Conservation (phyloP, 2,329 filamentous ascomycete species). For the Didymella arachidicola region DNA sequence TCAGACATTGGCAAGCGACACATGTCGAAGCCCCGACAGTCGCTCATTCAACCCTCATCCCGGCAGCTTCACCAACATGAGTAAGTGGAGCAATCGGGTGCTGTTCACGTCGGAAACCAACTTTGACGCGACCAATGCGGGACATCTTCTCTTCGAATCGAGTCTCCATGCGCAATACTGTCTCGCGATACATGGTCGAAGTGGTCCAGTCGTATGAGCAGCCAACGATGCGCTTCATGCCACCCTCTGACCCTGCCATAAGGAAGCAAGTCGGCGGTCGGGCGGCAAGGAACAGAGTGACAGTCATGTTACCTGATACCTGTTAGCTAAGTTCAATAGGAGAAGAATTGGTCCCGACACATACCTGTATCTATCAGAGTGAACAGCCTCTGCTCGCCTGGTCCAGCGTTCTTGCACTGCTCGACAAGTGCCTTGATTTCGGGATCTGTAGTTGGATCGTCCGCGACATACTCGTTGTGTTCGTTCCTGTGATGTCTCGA, state of each 20-base stretch:
- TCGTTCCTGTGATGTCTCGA: conserved; percentile 43
- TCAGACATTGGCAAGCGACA: background rate
- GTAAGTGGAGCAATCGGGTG: conserved; percentile 44
- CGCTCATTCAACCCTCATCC: conserved; percentile 19
- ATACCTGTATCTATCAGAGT: conserved; percentile 47
- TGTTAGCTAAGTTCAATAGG: background rate
- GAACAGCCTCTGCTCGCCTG: conserved; percentile 39
- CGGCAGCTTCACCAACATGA: conserved; percentile 35
- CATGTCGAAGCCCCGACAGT: too few species aligned
- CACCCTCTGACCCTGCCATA: conserved; percentile 56
- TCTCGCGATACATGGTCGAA: conserved; percentile 54
- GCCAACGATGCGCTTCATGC: conserved; percentile 56
- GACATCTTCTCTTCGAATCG: conserved; percentile 49
- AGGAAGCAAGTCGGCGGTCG: conserved; percentile 55
- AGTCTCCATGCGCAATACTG: conserved; percentile 55
- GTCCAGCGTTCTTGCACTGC: conserved; percentile 30
- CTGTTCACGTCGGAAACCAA: conserved; percentile 40
- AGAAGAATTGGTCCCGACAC: background rate
- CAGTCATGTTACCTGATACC: conserved; percentile 54
- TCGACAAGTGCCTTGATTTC: conserved; percentile 31
- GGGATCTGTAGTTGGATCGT: conserved; percentile 43
- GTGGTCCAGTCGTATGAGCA: conserved; percentile 58
- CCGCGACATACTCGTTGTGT: conserved; percentile 42
- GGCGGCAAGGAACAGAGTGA: conserved; percentile 52
- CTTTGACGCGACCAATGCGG: conserved; percentile 43